These are phyloP conservation scores for Ceratocystis lukuohia DNA, from an alignment of 2,329 filamentous ascomycete species.

Conservation along the genomic window DNA sequence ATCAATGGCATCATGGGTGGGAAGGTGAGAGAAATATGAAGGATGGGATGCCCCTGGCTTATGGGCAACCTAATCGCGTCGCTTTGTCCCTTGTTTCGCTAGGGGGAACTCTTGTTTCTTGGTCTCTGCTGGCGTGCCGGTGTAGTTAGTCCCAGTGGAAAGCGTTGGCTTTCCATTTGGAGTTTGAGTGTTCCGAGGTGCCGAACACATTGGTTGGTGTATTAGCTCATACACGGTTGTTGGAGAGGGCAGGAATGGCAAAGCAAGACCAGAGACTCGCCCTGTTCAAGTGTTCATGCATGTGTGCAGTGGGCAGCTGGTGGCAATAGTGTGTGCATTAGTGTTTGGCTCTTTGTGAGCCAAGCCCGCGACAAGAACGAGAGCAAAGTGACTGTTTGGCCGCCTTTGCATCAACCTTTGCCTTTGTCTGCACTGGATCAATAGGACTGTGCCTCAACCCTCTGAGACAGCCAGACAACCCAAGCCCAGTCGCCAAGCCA, in stretches of 20 bases:
- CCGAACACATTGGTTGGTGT: not conserved
- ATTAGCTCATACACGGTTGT: not conserved
- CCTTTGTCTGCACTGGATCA: no score
- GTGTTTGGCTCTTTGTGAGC: no score
- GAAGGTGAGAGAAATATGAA: not conserved
- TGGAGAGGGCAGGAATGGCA: not conserved
- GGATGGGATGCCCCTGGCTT: not conserved
- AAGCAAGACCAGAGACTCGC: not conserved
- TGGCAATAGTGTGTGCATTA: no score
- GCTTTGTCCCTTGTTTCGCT: no score
- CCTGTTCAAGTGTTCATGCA: not conserved
- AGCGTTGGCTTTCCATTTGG: not conserved
- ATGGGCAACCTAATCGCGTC: not conserved
- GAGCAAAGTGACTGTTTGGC: no score
- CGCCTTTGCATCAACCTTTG: no score
- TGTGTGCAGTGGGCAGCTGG: no score
- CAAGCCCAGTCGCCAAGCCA: no score
- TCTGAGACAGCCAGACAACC: no score
- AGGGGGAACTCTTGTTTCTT: not conserved
- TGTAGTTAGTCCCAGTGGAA: not conserved
- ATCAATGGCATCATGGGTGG: not conserved
- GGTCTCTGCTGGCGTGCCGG: not conserved
- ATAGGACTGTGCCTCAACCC: no score
- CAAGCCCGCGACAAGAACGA: no score
- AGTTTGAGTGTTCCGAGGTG: not conserved